Evolutionary conservation across 2,329 filamentous ascomycete species (phyloP).

Genomic region (Macrophomina tecta): DNA sequence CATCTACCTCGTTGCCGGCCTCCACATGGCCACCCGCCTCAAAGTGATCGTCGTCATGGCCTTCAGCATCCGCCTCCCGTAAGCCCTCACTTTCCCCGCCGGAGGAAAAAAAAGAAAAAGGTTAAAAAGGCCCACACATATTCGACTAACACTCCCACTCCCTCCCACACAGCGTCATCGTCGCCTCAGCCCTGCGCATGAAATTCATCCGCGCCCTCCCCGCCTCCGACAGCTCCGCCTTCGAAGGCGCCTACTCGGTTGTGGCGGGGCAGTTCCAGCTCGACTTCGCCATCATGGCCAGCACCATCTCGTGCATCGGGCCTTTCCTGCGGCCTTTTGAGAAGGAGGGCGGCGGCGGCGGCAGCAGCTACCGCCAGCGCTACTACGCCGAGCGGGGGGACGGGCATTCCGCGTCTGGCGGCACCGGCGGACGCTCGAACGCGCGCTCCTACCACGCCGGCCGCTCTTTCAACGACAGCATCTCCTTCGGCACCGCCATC

Average conservation of each 20-base stretch:
- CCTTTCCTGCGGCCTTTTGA: slow-evolving; percentile 43
- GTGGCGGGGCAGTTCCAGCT: slow-evolving; percentile 44
- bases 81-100: not conserved
- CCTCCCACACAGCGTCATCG: slow-evolving; percentile 32
- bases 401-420: slow-evolving; percentile 8
- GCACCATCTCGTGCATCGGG: slow-evolving; percentile 40
- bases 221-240: slow-evolving; percentile 31
- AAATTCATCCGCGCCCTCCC: slow-evolving; percentile 33
- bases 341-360: slow-evolving; percentile 30
- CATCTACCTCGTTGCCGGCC: slow-evolving; percentile 30
- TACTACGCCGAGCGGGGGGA: slow-evolving; percentile 28
- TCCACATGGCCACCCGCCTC: slow-evolving; percentile 37
- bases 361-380: slow-evolving; percentile 11
- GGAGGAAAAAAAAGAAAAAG: too few species aligned
- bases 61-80: slow-evolving; percentile 40
- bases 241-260: slow-evolving; percentile 35
- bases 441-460: not conserved
- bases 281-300: slow-evolving; percentile 43
- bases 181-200: slow-evolving; percentile 36
- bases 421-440: not conserved
- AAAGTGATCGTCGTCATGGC: slow-evolving; percentile 39
- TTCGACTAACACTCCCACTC: not conserved
- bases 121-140: not conserved
- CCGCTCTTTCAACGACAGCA: slow-evolving; percentile 14
- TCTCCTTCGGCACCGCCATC: slow-evolving; percentile 11